Percentiles rank a stretch among this genome's conserved stretches.
These are phyloP conservation scores for Rosa hybrid DNA, from an alignment of 331 rosid genomes.

Conservation along the genomic window DNA sequence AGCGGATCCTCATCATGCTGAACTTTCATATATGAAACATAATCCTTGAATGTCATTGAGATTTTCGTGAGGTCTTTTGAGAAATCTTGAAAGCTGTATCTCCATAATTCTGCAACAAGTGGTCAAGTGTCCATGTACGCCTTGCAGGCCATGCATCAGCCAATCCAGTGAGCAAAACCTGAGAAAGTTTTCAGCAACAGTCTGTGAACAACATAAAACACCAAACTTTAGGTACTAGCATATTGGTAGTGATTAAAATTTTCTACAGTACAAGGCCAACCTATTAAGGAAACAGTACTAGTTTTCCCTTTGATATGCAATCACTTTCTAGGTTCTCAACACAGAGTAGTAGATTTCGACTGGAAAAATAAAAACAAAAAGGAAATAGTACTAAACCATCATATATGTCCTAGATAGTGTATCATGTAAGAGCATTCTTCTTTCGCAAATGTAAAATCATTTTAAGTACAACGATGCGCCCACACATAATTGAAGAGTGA, in stretches of 20 bases:
- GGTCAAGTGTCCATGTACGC: slow-evolving; percentile 75
- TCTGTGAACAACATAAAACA: slow-evolving; percentile 28
- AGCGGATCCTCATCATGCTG: no score
- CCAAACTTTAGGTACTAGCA: slow-evolving; percentile 23
- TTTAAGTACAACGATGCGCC: no score
- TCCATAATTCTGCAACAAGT: slow-evolving; percentile 63
- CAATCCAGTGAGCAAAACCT: slow-evolving; percentile 72
- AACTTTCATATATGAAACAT: slow-evolving; percentile 33
- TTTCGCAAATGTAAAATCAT: no score
- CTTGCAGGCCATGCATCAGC: slow-evolving; percentile 39
- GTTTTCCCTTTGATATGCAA: no score
- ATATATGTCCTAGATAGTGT: no score
- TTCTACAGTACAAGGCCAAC: slow-evolving; percentile 5
- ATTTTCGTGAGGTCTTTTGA: slow-evolving; percentile 68
- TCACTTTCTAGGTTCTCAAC: no score
- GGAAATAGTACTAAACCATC: no score
- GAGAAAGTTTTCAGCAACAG: slow-evolving; percentile 31
- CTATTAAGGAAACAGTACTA: slow-evolving; percentile 18
- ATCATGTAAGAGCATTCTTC: no score
- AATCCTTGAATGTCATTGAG: slow-evolving; percentile 81
- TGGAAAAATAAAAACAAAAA: no score
- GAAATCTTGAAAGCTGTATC: slow-evolving; percentile 81
- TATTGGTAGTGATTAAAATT: slow-evolving; percentile 16
- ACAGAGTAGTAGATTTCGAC: no score
- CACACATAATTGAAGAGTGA: no score